Evolutionary conservation across 2,329 filamentous ascomycete genomes (phyloP), one percentile per base, ranked within the genome.

Genomic region (Hypoxylon sp.): DNA sequence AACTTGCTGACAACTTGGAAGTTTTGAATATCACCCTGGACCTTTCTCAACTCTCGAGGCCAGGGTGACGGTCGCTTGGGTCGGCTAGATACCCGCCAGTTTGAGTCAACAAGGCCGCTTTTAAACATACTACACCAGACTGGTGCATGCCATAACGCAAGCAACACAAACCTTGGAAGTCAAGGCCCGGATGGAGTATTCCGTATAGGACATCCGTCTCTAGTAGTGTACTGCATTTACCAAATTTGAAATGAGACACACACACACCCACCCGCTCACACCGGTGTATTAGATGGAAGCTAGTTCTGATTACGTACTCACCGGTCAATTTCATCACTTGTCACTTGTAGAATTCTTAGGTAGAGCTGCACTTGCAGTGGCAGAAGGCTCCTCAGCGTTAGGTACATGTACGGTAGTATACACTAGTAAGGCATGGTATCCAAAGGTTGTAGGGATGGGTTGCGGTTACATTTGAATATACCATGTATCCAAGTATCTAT

Each of bases 391-490:
- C 46, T 54, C 29, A 16, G 11, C 11, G 21, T 32, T 50, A 55
- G 39, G 48, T 48, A 54, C 23, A 55, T 30, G 43, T 43, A 50
- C 16, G 43, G 34, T 52, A 52, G 50, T 47, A 61, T 51, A 52
- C 50, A 61, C 54, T 62, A 67, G 60, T 58, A 64, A 61, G 55
- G 50, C 51, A 60, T 56, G 30, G 56, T 47, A 63, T 53, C 54
- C 25, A 48, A 27, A 61, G 39, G 59, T 48, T 48, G 57, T 48
- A 51, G 32, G 47, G 45, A 53, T 59, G 56, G 57, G 64, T 64
- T 67, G 48, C 52, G 55, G 64, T 63, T 56, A 34, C 64, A 67
- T 67, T 57, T 43, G 30, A 43, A 63, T 63, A 63, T 63, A 59
- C 59, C 47, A 57, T 61, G 14, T 55, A 41, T 11, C 16, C 47